Evolutionary conservation across 805 yeast species (phyloP).

Genomic region (Spathaspora hagerdaliae): DNA sequence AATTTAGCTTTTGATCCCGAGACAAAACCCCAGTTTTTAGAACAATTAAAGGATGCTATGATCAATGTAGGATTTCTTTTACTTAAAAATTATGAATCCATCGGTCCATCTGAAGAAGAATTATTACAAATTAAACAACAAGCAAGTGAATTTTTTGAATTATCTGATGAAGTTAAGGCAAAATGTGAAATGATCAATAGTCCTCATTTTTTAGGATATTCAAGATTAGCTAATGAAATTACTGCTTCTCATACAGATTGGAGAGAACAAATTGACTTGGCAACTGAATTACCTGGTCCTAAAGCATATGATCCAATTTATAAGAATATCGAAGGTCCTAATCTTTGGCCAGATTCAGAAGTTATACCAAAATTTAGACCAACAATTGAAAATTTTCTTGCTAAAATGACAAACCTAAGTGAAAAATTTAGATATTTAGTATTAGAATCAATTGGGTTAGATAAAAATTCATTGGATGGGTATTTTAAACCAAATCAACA

Average conservation of each 20-base stretch:
- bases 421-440: slow-evolving; percentile 42
- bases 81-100: slow-evolving; percentile 32
- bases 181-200: slow-evolving; percentile 50
- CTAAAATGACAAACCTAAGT: slow-evolving; percentile 43
- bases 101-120: slow-evolving; percentile 40
- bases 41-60: slow-evolving; percentile 41
- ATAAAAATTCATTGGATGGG: slow-evolving; percentile 38
- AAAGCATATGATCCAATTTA: slow-evolving; percentile 35
- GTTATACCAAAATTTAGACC: slow-evolving; percentile 42
- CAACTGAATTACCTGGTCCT: slow-evolving; percentile 47
- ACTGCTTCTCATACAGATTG: slow-evolving; percentile 52
- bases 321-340: slow-evolving; percentile 54
- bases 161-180: slow-evolving; percentile 43
- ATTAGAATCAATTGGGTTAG: slow-evolving; percentile 53
- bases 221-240: slow-evolving; percentile 53
- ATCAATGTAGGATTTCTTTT: slow-evolving; percentile 54
- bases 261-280: slow-evolving; percentile 62
- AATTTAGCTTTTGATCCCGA: slow-evolving; percentile 29
- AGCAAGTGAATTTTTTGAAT: slow-evolving; percentile 40
- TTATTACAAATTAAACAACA: slow-evolving; percentile 35
- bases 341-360: slow-evolving; percentile 46
- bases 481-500: slow-evolving; percentile 52
- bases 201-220: slow-evolving; percentile 58
- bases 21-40: slow-evolving; percentile 41
- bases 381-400: slow-evolving; percentile 39